These are phyloP conservation scores for Saturnispora hagleri DNA, from an alignment of 805 yeast species.

Conservation along the genomic window DNA sequence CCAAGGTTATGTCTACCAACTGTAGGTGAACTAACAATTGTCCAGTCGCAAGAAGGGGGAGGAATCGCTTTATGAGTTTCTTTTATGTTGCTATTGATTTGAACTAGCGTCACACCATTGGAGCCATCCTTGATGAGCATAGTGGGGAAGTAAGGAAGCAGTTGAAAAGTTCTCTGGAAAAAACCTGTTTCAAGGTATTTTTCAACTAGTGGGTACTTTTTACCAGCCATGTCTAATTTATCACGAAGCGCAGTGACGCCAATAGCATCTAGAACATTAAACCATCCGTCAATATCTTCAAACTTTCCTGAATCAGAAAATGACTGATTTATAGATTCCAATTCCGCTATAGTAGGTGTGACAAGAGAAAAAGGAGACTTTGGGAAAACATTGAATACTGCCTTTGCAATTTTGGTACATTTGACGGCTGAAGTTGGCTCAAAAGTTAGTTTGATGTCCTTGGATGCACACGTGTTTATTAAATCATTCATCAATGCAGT, in stretches of 20 bases:
- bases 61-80: slow-evolving; percentile 17
- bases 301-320: slow-evolving; percentile 34
- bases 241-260: slow-evolving; percentile 43
- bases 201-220: slow-evolving; percentile 20
- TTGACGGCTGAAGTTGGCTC: slow-evolving; percentile 78
- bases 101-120: slow-evolving; percentile 46
- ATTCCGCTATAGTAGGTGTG: slow-evolving; percentile 66
- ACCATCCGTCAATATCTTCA: slow-evolving; percentile 59
- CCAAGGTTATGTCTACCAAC: slow-evolving; percentile 33
- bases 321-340: slow-evolving; percentile 42
- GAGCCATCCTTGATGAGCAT: slow-evolving; percentile 59
- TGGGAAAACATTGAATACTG: slow-evolving; percentile 39
- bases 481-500: slow-evolving; percentile 32
- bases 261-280: slow-evolving; percentile 56
- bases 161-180: slow-evolving; percentile 57
- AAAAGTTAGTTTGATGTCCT: slow-evolving; percentile 33
- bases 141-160: slow-evolving; percentile 67
- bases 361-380: slow-evolving; percentile 35
- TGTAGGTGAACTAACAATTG: slow-evolving; percentile 12
- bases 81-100: slow-evolving; percentile 24
- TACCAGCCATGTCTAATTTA: slow-evolving; percentile 30
- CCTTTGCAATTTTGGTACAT: slow-evolving; percentile 37
- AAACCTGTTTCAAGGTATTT: slow-evolving; percentile 34
- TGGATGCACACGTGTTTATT: slow-evolving; percentile 17
- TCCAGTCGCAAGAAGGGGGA: slow-evolving; percentile 10